Evolutionary conservation across 2,329 filamentous ascomycete species (phyloP).

Genomic region (Fusarium liriodendri): DNA sequence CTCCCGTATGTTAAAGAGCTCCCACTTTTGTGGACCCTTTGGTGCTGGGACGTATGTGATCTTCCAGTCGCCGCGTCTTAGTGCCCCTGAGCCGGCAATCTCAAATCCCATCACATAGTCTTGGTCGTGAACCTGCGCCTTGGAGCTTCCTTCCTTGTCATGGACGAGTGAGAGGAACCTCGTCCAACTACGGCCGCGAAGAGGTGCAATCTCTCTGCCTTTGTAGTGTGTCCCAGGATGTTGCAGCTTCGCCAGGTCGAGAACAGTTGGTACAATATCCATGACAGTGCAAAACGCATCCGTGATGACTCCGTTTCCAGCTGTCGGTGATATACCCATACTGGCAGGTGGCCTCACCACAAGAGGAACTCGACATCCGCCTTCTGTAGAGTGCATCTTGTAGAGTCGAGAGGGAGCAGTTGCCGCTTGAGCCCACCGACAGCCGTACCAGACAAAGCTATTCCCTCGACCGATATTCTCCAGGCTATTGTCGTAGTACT

Average conservation of each 20-base stretch:
- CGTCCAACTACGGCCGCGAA: constrained; percentile 20
- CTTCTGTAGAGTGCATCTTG: constrained; percentile 42
- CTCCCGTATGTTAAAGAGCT: constrained; percentile 63
- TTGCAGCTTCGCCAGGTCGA: constrained; percentile 55
- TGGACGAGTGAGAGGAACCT: not conserved
- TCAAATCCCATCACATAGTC: constrained; percentile 67
- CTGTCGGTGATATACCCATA: constrained; percentile 43
- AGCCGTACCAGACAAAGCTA: constrained; percentile 71
- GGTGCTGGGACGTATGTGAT: constrained; percentile 67
- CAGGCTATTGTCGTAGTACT: constrained; percentile 59
- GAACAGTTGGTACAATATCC: constrained; percentile 60
- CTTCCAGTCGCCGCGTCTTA: constrained; percentile 67
- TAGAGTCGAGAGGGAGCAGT: constrained; percentile 53
- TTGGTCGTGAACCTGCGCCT: constrained; percentile 23
- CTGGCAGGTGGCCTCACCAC: constrained; percentile 42
- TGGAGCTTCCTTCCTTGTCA: not conserved
- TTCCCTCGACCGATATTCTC: constrained; percentile 68
- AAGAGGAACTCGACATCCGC: not conserved
- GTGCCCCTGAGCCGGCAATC: constrained; percentile 62
- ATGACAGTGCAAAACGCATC: constrained; percentile 54
- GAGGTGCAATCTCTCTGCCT: constrained; percentile 5
- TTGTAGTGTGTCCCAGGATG: constrained; percentile 45
- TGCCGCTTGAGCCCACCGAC: constrained; percentile 60
- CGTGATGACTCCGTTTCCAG: constrained; percentile 49
- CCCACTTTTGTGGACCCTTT: constrained; percentile 61